A percentile compares a stretch with the other conserved stretches of the same genome.
Evolutionary conservation across 2,329 filamentous ascomycete species (phyloP).

Genomic region (Zymoseptoria tritici): DNA sequence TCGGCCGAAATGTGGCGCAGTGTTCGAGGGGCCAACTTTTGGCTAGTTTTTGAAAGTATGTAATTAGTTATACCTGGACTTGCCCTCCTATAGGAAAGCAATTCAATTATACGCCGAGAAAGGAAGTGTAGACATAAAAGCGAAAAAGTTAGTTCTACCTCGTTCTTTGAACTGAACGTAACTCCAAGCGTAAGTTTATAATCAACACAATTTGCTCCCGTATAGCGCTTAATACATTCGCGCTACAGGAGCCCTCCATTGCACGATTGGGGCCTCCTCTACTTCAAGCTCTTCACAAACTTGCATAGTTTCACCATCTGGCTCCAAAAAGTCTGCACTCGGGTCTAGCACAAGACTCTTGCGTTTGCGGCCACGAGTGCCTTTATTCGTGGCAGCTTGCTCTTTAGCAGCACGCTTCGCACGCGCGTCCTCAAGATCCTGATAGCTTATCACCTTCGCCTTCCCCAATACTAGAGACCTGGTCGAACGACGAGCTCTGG

Average conservation of each 20-base stretch:
- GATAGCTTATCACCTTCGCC: background rate
- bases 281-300: background rate
- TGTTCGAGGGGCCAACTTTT: too few species aligned
- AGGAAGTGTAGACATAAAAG: background rate
- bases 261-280: background rate
- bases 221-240: background rate
- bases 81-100: background rate
- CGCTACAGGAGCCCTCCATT: constrained; percentile 1
- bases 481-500: background rate
- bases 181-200: background rate
- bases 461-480: background rate
- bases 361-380: background rate
- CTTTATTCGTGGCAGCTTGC: background rate
- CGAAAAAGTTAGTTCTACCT: background rate
- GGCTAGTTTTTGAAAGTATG: too few species aligned
- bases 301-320: background rate
- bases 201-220: background rate
- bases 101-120: background rate
- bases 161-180: background rate
- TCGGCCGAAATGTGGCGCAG: background rate
- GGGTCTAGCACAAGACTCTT: background rate
- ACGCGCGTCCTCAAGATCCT: background rate
- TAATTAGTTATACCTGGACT: too few species aligned
- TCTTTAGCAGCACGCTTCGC: background rate
- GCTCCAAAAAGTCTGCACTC: background rate